A percentile compares a stretch with the other conserved stretches of the same genome.
Evolutionary conservation across 2,329 filamentous ascomycete genomes (phyloP).

Genomic region (Arthrocladium fulminans): DNA sequence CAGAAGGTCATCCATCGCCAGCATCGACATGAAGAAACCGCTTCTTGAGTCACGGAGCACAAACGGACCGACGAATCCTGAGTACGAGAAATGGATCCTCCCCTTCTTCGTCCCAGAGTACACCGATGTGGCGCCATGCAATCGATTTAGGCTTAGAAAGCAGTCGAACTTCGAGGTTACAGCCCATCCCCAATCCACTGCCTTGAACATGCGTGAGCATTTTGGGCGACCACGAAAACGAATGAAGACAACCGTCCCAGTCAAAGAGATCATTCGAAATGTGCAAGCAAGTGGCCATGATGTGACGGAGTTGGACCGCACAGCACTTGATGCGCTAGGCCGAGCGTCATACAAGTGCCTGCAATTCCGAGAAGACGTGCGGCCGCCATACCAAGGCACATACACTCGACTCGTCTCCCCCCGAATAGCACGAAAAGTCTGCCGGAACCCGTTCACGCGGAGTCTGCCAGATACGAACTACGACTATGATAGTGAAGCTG

Average conservation of each 20-base stretch:
- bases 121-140: slow-evolving; percentile 57
- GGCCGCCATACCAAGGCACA: slow-evolving; percentile 55
- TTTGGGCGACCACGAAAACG: slow-evolving; percentile 2
- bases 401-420: slow-evolving; percentile 44
- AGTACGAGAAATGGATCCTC: slow-evolving; percentile 64
- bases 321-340: slow-evolving; percentile 8
- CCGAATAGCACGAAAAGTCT: slow-evolving; percentile 36
- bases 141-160: slow-evolving; percentile 24
- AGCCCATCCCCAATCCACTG: slow-evolving; percentile 17
- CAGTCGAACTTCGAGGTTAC: not conserved
- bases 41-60: slow-evolving; percentile 25
- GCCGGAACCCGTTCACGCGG: slow-evolving; percentile 46
- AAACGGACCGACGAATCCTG: slow-evolving; percentile 28
- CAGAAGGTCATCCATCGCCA: slow-evolving; percentile 21
- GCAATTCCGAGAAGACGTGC: slow-evolving; percentile 53
- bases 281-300: slow-evolving; percentile 30
- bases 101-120: slow-evolving; percentile 71
- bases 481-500: slow-evolving; percentile 57
- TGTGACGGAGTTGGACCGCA: slow-evolving; percentile 23
- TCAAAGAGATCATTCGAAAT: slow-evolving; percentile 51
- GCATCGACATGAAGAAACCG: slow-evolving; percentile 16
- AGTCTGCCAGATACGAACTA: slow-evolving; percentile 49
- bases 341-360: slow-evolving; percentile 48
- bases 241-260: slow-evolving; percentile 30
- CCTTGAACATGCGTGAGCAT: not conserved